These are phyloP conservation scores for Helenozyma rhizophorensis DNA, from an alignment of 805 yeast species.

Conservation along the genomic window DNA sequence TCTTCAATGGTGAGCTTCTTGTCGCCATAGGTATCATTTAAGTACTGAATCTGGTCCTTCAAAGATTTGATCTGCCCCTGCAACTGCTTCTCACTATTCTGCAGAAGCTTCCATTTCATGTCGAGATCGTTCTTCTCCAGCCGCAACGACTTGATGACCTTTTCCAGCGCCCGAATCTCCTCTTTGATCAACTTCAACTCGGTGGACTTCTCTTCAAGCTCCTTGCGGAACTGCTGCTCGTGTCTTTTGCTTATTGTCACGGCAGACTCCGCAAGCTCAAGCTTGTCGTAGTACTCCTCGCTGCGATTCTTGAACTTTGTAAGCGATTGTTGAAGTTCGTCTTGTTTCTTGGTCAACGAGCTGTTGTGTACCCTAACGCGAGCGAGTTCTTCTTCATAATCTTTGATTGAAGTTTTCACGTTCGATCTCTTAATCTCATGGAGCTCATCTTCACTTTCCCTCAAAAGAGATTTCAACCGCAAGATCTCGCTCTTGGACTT, in stretches of 20 bases:
- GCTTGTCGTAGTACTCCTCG: slow-evolving; percentile 65
- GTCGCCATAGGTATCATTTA: slow-evolving; percentile 19
- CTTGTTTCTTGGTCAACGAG: slow-evolving; percentile 50
- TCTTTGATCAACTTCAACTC: slow-evolving; percentile 47
- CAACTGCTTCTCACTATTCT: slow-evolving; percentile 5
- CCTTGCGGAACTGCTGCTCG: slow-evolving; percentile 48
- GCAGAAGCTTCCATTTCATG: slow-evolving; percentile 22
- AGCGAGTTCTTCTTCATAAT: slow-evolving; percentile 36
- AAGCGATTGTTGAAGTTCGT: slow-evolving; percentile 37
- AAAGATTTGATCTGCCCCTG: slow-evolving; percentile 16
- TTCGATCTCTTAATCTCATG: slow-evolving; percentile 39
- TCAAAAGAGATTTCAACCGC: slow-evolving; percentile 36
- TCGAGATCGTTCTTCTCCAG: slow-evolving; percentile 24
- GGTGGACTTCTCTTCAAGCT: slow-evolving; percentile 52
- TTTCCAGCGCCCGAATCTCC: slow-evolving; percentile 52
- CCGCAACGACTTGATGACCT: slow-evolving; percentile 45
- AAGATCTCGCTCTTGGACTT: slow-evolving; percentile 39
- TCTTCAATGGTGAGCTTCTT: slow-evolving; percentile 23
- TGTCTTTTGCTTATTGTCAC: slow-evolving; percentile 59
- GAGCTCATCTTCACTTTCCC: slow-evolving; percentile 42
- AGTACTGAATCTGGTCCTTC: slow-evolving; percentile 20
- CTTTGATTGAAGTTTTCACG: slow-evolving; percentile 33
- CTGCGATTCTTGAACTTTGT: slow-evolving; percentile 63
- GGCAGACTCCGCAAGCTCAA: slow-evolving; percentile 77
- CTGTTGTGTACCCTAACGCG: slow-evolving; percentile 56